These are phyloP conservation scores for Arthrinium phaeospermum DNA, from an alignment of 2,329 filamentous ascomycete genomes.

Conservation along the genomic window DNA sequence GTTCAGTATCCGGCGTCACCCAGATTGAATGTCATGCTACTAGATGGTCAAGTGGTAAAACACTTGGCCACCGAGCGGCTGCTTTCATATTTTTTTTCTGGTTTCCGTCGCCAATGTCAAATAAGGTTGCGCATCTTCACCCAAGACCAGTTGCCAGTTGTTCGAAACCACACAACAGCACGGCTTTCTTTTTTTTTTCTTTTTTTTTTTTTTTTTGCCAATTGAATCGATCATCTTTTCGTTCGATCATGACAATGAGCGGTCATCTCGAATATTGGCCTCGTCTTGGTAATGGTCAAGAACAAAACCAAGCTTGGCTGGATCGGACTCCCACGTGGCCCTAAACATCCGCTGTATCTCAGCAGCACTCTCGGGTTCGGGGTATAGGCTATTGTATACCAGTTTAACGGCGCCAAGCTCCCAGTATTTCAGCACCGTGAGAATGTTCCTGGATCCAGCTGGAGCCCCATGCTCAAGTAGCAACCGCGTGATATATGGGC, in stretches of 20 bases:
- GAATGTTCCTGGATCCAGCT: neutral
- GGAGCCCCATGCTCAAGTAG: neutral
- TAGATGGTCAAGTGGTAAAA: too few relatives aligned
- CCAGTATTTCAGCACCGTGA: neutral
- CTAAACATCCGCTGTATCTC: neutral
- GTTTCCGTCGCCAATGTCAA: too few relatives aligned
- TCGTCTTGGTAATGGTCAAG: neutral
- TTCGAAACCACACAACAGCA: too few relatives aligned
- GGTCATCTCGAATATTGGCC: neutral
- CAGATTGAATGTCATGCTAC: too few relatives aligned
- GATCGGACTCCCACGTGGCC: neutral
- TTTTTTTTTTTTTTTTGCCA: too few relatives aligned
- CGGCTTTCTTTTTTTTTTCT: too few relatives aligned
- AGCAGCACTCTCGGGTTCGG: neutral
- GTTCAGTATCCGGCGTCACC: too few relatives aligned
- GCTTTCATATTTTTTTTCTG: too few relatives aligned
- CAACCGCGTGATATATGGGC: neutral
- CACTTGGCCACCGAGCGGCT: too few relatives aligned
- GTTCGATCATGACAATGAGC: neutral
- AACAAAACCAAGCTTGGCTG: neutral
- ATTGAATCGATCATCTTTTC: too few relatives aligned
- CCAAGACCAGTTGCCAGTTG: too few relatives aligned
- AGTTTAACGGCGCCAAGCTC: neutral
- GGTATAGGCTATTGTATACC: neutral
- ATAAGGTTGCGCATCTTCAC: too few relatives aligned